Conservation (phyloP, 2,329 filamentous ascomycete genomes). For the Chaetomiaceae sp. region DNA sequence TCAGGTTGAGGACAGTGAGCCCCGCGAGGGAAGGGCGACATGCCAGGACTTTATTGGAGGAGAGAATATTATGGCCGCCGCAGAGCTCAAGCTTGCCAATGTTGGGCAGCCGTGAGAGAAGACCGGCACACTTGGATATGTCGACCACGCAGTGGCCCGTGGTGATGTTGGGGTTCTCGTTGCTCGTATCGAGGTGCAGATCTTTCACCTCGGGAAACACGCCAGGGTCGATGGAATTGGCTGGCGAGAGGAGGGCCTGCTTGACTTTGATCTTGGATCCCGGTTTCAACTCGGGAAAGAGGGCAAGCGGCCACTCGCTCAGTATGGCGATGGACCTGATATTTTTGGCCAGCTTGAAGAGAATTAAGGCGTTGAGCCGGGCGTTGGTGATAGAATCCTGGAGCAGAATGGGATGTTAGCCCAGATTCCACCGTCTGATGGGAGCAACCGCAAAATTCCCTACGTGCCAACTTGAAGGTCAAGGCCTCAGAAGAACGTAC, state of each 20-base stretch:
- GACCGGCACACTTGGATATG: neutral
- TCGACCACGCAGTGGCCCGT: neutral
- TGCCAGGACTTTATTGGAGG: neutral
- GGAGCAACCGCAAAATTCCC: too few species aligned
- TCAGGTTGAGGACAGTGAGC: neutral
- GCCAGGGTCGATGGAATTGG: too few species aligned
- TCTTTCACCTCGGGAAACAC: neutral
- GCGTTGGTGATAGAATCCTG: neutral
- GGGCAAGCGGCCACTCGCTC: conserved; percentile 5
- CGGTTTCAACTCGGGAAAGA: neutral
- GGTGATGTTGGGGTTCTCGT: neutral
- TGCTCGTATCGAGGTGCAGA: neutral
- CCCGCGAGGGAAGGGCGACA: neutral
- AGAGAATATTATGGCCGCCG: neutral
- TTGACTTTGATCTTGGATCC: neutral
- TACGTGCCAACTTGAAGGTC: too few species aligned
- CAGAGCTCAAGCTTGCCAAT: neutral
- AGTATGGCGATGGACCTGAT: neutral
- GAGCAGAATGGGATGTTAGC: neutral
- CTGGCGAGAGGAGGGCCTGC: neutral
- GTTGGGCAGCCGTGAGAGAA: neutral
- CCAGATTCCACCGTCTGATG: too few species aligned
- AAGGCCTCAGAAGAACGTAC: too few species aligned
- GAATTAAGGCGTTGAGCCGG: neutral
- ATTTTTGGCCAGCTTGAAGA: conserved; percentile 4